Base-by-base conservation (phyloP, 1,284 basidiomycete genomes). In the Thecaphora thlaspeos region DNA sequence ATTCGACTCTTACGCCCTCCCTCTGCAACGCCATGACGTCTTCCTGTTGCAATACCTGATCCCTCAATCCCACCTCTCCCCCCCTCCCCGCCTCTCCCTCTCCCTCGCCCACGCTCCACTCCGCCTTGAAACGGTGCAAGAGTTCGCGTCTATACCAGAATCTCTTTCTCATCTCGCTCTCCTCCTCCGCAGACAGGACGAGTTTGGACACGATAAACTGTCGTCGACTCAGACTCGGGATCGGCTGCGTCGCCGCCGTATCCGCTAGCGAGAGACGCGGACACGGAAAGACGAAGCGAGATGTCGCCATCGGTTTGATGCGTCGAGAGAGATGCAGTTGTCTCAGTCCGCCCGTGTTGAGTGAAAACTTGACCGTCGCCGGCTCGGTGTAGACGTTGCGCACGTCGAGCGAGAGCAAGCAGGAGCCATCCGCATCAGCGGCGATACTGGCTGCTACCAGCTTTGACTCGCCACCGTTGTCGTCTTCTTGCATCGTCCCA, bases 101-200 rank as follows among this genome's bases (percentile, higher is more conserved):
- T 34, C 24, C 10, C 48, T 26, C 11, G 46, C 21, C 23, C 41
- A 51, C 91, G 70, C 83, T 84, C 93, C 93, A 97, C 14, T 80
- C 81, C 10, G 87, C 87, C 18, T 79, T 81, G 7, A 95, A 77
- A 40, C 81, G 80, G 39, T 84, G 83, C 68, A 95, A 84, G 12
- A 97, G 80, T 60, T 87, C 85, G 75, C 97, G 89, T 26, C 92
- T 83, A 74, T 92, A 93, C 94, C 93, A 97, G 80, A 97, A 97
- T 15, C 92, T 77, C 70, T 90, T 87, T 32, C 86, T 82, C 67
- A 88, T 86, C 10, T 81, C 74, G 36, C 80, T 81, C 57, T 87
- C 83, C 68, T 90, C 87, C 39, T 79, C 79, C 4, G 80, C 76
- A 1, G 85, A 83, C 48, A 88, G 80, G 49, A 82, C 83, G 11